Evolutionary conservation across 2,329 filamentous ascomycete genomes (phyloP).

Genomic region (Byssochlamys sp.): DNA sequence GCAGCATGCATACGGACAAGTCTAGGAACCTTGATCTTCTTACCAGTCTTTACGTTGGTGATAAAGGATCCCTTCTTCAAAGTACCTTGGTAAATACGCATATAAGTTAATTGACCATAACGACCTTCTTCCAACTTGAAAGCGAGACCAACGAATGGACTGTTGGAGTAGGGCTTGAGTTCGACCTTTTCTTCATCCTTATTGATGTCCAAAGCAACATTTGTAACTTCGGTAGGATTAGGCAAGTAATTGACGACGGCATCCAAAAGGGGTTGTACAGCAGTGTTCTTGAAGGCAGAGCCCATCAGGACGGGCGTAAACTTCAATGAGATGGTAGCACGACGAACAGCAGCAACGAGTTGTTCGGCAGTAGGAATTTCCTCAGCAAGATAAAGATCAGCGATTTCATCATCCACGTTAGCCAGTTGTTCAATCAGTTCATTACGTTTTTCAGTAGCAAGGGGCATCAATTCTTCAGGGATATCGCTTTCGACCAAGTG

Average conservation of each 20-base stretch:
- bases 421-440: slow-evolving; percentile 88
- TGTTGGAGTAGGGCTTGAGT: slow-evolving; percentile 81
- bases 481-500: slow-evolving; percentile 67
- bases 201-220: slow-evolving; percentile 75
- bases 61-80: slow-evolving; percentile 81
- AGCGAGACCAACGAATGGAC: slow-evolving; percentile 88
- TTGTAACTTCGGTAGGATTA: slow-evolving; percentile 80
- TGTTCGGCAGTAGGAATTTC: slow-evolving; percentile 71
- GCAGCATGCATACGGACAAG: slow-evolving; percentile 99
- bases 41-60: slow-evolving; percentile 85
- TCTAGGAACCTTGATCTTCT: slow-evolving; percentile 91
- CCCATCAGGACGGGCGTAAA: slow-evolving; percentile 96
- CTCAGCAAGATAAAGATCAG: slow-evolving; percentile 85
- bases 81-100: slow-evolving; percentile 91
- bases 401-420: slow-evolving; percentile 95
- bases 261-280: slow-evolving; percentile 91
- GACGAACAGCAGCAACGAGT: slow-evolving; percentile 83
- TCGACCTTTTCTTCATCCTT: slow-evolving; percentile 71
- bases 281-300: slow-evolving; percentile 87
- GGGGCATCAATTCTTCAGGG: slow-evolving; percentile 62
- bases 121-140: slow-evolving; percentile 99
- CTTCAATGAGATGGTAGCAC: slow-evolving; percentile 77
- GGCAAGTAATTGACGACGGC: slow-evolving; percentile 93
- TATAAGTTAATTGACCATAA: slow-evolving; percentile 95
- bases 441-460: slow-evolving; percentile 72